Evolutionary conservation across 805 yeast genomes (phyloP).

Genomic region (Ascoidea rubescens): DNA sequence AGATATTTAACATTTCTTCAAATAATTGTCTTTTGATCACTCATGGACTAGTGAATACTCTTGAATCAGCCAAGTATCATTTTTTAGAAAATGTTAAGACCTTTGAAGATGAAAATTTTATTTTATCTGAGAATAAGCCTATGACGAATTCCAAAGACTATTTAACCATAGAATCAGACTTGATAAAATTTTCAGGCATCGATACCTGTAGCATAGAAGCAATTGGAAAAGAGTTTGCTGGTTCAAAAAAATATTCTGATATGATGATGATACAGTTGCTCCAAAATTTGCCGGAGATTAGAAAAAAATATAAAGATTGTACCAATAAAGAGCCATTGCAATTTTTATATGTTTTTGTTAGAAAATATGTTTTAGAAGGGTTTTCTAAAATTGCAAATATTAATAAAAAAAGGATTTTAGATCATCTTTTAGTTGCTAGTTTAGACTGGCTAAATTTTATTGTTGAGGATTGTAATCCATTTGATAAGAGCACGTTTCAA

Average conservation of each 20-base stretch:
- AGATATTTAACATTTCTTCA: not conserved
- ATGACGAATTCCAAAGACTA: too few relatives aligned
- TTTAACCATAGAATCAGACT: too few relatives aligned
- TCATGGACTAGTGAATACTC: not conserved
- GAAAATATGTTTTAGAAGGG: not conserved
- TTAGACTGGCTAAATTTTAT: slow-evolving; percentile 88
- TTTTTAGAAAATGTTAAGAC: too few relatives aligned
- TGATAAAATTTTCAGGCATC: too few relatives aligned
- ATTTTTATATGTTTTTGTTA: not conserved
- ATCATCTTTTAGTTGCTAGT: slow-evolving; percentile 47
- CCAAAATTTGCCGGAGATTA: not conserved
- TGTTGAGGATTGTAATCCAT: slow-evolving; percentile 88
- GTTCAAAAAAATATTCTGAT: not conserved
- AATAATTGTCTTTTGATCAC: not conserved
- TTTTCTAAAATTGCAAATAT: slow-evolving; percentile 4
- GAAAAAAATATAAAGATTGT: not conserved
- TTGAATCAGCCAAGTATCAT: not conserved
- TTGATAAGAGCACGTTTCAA: slow-evolving; percentile 80
- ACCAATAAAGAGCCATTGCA: not conserved
- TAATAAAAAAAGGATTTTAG: slow-evolving; percentile 2
- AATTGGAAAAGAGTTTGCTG: not conserved
- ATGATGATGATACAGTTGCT: not conserved
- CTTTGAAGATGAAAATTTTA: too few relatives aligned
- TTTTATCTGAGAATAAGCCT: too few relatives aligned
- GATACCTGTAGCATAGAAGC: not conserved